phyloP scores from a whole-genome alignment of 2,329 filamentous ascomycete species.

The Thielaviopsis euricoi region DNA sequence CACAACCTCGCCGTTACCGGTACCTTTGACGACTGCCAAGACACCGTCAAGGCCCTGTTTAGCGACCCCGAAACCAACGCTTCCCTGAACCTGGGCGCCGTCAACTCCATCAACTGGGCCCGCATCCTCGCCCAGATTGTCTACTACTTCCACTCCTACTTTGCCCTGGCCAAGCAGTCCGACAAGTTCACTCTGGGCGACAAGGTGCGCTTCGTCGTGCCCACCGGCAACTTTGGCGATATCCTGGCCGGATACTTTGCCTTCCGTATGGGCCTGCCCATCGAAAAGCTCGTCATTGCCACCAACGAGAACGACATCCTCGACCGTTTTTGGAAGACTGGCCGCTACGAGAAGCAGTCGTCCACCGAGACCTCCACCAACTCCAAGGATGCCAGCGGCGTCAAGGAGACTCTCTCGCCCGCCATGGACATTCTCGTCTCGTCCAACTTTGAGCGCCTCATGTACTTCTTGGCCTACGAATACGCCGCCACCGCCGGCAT shows the following conservation, averaged over 20 bases:
- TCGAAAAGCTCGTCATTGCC: slow-evolving; percentile 76
- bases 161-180: slow-evolving; percentile 50
- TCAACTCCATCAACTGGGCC: slow-evolving; percentile 95
- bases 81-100: slow-evolving; percentile 69
- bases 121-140: slow-evolving; percentile 91
- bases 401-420: slow-evolving; percentile 81
- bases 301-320: slow-evolving; percentile 98
- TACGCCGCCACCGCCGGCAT: slow-evolving; percentile 42
- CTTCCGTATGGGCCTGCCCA: slow-evolving; percentile 71
- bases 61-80: slow-evolving; percentile 71
- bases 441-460: slow-evolving; percentile 87
- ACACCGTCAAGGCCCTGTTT: slow-evolving; percentile 89
- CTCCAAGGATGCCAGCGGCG: slow-evolving; percentile 53
- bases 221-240: slow-evolving; percentile 93
- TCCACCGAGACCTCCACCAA: slow-evolving; percentile 32
- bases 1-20: slow-evolving; percentile 82
- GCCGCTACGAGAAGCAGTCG: slow-evolving; percentile 74
- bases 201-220: slow-evolving; percentile 71
- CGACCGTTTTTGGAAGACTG: slow-evolving; percentile 83
- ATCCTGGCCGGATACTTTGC: slow-evolving; percentile 90
- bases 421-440: slow-evolving; percentile 97
- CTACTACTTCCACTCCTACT: slow-evolving; percentile 95
- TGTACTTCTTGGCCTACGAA: slow-evolving; percentile 82
- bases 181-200: slow-evolving; percentile 45
- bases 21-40: slow-evolving; percentile 94